Evolutionary conservation across 78 protist genomes (phyloP), one percentile per base, ranked within the genome.

Genomic region (Creolimax fragrantissima): DNA sequence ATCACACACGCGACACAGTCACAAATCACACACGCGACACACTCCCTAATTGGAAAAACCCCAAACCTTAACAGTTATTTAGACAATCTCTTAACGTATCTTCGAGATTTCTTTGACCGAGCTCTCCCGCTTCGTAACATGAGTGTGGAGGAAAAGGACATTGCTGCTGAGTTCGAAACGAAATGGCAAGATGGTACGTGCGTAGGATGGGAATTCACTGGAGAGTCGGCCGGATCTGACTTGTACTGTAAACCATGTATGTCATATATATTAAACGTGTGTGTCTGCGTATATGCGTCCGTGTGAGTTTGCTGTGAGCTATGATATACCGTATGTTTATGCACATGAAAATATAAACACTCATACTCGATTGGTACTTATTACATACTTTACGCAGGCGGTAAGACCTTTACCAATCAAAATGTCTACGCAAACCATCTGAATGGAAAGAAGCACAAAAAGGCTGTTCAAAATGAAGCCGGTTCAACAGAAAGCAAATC

Each of bases 391-490:
- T 32, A 58, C 74, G 11, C 24, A 58, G 74, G 74, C 85, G 90
- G 58, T 3, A 88, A 88, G 90, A 6, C 17, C 32, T 96, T 93
- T 42, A 81, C 96, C 42, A 94, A 95, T 36, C 92, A 93, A 44
- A 94, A 84, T 35, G 96, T 94, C 42, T 96, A 90, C 45, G 92
- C 93, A 45, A 93, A 90, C 44, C 97, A 95, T 90, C 41, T 94
- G 43, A 91, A 81, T 90, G 96, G 95, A 24, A 88, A 96, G 35
- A 93, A 90, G 41, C 96, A 92, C 47, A 5, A 41, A 89, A 92
- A 92, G 89, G 93, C 93, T 4, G 90, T 35, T 32, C 81, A 89
- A 45, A 17, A 58, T 58, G 74, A 58, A 11, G 74, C 17, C 39
- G 74, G 74, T 17, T 58, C 74, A 11, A 11, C 74, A 11, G 11